Base-by-base conservation (phyloP, 2,329 filamentous ascomycete species). In the Colletotrichum destructivum region DNA sequence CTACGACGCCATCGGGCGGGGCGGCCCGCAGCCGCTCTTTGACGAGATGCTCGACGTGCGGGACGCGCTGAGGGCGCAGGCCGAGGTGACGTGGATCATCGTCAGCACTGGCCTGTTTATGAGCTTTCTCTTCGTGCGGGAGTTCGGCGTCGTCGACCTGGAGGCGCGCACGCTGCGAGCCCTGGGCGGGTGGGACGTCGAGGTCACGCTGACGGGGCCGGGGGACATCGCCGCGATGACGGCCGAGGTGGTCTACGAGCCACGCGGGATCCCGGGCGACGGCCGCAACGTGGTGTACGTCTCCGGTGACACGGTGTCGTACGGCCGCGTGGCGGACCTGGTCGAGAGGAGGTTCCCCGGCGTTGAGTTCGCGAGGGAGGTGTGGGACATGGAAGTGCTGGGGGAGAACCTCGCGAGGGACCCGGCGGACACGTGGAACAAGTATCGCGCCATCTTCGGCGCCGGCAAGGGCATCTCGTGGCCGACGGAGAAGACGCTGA, bases 31-130 rank as follows among this genome's bases (percentile, higher is more conserved):
- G 79, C 87, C 90, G 44, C 77, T 94, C 16, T 94, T 93, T 75
- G 90, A 91, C 70, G 91, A 93, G 83, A 91, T 93, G 81, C 82
- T 91, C 0, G 84, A 85, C 64, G 90, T 93, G 35, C 80, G 91
- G 15, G 79, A 81, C 23, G 65, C 88, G 23, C 80, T 93, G 8
- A 80, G 88, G 1, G 79, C 74, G 0, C 87, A 91, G 76, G 65
- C 73, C 0, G 54, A 65, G 9, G 88, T 87, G 6, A 81, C 83
- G 38, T 94, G 92, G 92, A 83, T 87, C 4, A 87, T 94, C 69
- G 83, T 94, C 1, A 90, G 88, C n/a, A 92, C 90, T 15, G 92
- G 92, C 0, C 83, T 94, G 73, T 94, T 94, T 75, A 92, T 89
- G 82, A 91, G 88, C 74, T 94, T 94, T 76, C 76, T 94, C 21